Evolutionary conservation across 2,329 filamentous ascomycete species (phyloP), one percentile per base, ranked within the genome.

Genomic region (Remersonia thermophila): DNA sequence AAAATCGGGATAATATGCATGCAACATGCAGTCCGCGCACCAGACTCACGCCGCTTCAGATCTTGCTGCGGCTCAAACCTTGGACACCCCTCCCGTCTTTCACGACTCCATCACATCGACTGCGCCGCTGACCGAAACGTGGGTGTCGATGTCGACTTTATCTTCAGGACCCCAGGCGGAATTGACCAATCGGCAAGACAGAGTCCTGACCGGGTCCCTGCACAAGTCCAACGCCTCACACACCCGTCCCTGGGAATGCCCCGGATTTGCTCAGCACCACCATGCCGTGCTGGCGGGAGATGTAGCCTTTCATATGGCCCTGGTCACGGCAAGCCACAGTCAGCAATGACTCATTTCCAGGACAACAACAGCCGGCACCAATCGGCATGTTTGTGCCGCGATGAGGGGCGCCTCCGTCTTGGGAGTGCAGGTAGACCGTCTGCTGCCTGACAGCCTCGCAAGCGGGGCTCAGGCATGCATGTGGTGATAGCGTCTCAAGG

Each of bases 281-380:
- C 47, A 87, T 87, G 25, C 81, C 82, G 48, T 83, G 77, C 48
- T 94, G 87, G 37, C 89, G 80, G 23, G 89, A 80, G 48, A 98
- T 98, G 60, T 98, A 98, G 28, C 93, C 91, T 61, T 96, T 98
- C 83, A 98, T 94, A 16, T 91, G 68, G 40, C 82, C 83, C 85
- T 94, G 47, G 12, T 26, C 42, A 17, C 37, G 40, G 43, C 26
- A n/a, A 20, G 39, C 39, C 23, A n/a, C 17, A 40, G 39, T 52
- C 28, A 49, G 50, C 60, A 43, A 37, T 56, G 50, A 59, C 41
- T 57, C 51, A 56, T 47, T 39, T 23, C 29, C 15, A 17, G 30
- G 33, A 30, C 25, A 33, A 36, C 29, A 32, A 36, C 29, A 27
- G 28, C 18, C 38, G 32, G 35, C 20, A 29, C 40, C 38, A 45